A percentile compares a stretch with the other conserved stretches of the same genome.
phyloP scores from a whole-genome alignment of 1,139 yeast genomes.

The Pichia cactophila region DNA sequence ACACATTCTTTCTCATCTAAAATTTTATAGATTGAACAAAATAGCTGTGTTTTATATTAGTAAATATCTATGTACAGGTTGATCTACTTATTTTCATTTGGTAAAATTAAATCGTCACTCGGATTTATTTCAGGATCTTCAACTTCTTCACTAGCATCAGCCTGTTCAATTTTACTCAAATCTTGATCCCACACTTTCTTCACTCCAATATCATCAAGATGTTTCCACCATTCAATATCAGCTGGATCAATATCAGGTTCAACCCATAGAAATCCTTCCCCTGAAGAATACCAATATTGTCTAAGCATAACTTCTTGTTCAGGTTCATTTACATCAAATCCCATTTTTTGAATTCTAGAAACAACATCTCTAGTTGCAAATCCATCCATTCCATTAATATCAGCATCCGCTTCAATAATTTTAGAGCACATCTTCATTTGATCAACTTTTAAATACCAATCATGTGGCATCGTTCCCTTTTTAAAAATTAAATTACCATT shows the following conservation, averaged over 20 bases:
- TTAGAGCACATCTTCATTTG: constrained; percentile 62
- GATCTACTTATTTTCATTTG: background rate
- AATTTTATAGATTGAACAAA: background rate
- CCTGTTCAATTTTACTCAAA: constrained; percentile 34
- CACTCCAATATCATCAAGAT: constrained; percentile 24
- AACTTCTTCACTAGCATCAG: constrained; percentile 30
- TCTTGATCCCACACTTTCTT: constrained; percentile 30
- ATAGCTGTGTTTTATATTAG: background rate
- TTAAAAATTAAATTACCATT: constrained; percentile 46
- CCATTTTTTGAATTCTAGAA: constrained; percentile 26
- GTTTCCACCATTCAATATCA: constrained; percentile 46
- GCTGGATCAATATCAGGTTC: constrained; percentile 82
- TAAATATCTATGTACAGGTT: background rate
- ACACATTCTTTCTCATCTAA: background rate
- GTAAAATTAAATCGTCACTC: background rate
- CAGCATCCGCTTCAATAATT: constrained; percentile 58
- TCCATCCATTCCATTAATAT: constrained; percentile 40
- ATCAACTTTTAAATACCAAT: constrained; percentile 61
- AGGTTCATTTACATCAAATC: constrained; percentile 33
- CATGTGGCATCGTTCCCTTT: constrained; percentile 56
- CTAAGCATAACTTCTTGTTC: constrained; percentile 50
- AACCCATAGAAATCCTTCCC: constrained; percentile 71
- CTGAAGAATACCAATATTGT: constrained; percentile 73
- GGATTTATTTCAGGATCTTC: constrained; percentile 28
- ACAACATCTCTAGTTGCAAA: constrained; percentile 30